phyloP scores from a whole-genome alignment of 177 flowering plant species.

The Vitis hybrid region DNA sequence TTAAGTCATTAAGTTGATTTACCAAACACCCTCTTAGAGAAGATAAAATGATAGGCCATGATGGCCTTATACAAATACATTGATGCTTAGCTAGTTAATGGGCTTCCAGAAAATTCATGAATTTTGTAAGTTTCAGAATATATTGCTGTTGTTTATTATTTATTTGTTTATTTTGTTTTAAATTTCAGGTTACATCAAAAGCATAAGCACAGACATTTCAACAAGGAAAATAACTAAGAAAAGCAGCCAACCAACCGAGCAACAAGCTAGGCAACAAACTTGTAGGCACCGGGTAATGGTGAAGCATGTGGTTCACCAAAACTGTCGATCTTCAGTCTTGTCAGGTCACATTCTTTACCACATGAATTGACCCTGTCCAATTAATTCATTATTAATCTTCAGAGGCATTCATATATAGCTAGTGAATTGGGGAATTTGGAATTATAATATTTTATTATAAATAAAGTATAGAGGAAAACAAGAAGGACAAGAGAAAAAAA shows the following conservation, averaged over 20 bases:
- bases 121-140: not conserved
- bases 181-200: constrained; percentile 12
- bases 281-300: constrained; percentile 11
- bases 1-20: too few relatives aligned
- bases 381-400: not conserved
- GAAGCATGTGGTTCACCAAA: constrained; percentile 18
- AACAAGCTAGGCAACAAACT: not conserved
- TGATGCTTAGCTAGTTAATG: too few relatives aligned
- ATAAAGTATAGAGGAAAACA: too few relatives aligned
- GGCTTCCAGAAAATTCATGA: not conserved
- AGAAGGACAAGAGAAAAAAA: too few relatives aligned
- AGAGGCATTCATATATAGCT: not conserved
- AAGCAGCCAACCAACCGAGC: constrained; percentile 5
- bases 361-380: not conserved
- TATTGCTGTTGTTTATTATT: not conserved
- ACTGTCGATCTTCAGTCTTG: constrained; percentile 14
- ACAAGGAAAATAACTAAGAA: not conserved
- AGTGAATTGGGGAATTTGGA: not conserved
- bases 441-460: not conserved
- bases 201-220: not conserved
- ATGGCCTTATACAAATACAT: too few relatives aligned
- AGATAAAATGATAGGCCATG: too few relatives aligned
- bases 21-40: too few relatives aligned
- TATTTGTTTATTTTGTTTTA: not conserved
- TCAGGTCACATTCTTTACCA: constrained; percentile 17